Conservation (phyloP, 2,329 filamentous ascomycete genomes). For the Xylariomycetidae sp. region DNA sequence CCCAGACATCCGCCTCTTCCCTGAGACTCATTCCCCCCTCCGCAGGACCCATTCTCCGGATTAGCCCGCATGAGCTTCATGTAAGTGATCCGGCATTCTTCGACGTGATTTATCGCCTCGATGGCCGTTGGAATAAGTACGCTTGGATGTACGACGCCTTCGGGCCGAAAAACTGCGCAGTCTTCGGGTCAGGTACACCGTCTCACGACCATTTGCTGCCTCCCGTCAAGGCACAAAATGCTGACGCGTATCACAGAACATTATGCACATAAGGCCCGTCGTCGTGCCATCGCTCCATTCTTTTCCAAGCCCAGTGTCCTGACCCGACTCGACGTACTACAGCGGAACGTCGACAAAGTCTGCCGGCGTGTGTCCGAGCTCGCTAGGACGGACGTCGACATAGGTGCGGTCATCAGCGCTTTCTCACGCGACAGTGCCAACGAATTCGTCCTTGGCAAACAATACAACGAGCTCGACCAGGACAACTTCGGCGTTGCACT, state of each 20-base stretch:
- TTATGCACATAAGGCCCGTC: slow-evolving; percentile 1
- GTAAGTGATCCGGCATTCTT: slow-evolving; percentile 3
- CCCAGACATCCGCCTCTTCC: too few relatives aligned
- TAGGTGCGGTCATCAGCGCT: slow-evolving; percentile 9
- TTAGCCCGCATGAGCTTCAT: slow-evolving; percentile 2
- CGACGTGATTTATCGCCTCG: slow-evolving; percentile 1
- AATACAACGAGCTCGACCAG: slow-evolving; percentile 8
- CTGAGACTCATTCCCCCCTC: too few relatives aligned
- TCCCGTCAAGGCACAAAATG: too few relatives aligned
- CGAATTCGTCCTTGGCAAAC: slow-evolving; percentile 11
- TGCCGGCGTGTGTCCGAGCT: slow-evolving; percentile 3
- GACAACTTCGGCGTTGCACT: slow-evolving; percentile 8
- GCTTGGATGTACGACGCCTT: slow-evolving; percentile 1
- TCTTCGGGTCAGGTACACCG: too few relatives aligned
- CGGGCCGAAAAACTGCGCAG: neutral
- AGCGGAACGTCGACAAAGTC: slow-evolving; percentile 5
- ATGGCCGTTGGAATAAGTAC: slow-evolving; percentile 4
- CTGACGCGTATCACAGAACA: neutral
- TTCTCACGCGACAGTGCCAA: slow-evolving; percentile 9
- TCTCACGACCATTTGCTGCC: too few relatives aligned
- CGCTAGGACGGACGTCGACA: slow-evolving; percentile 4
- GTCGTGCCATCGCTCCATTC: slow-evolving; percentile 1
- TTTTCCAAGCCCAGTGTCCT: slow-evolving; percentile 4
- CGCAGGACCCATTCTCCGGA: slow-evolving; percentile 4
- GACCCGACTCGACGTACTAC: slow-evolving; percentile 8